phyloP scores from a whole-genome alignment of 2,329 filamentous ascomycete species.

The Parastagonospora nodorum region DNA sequence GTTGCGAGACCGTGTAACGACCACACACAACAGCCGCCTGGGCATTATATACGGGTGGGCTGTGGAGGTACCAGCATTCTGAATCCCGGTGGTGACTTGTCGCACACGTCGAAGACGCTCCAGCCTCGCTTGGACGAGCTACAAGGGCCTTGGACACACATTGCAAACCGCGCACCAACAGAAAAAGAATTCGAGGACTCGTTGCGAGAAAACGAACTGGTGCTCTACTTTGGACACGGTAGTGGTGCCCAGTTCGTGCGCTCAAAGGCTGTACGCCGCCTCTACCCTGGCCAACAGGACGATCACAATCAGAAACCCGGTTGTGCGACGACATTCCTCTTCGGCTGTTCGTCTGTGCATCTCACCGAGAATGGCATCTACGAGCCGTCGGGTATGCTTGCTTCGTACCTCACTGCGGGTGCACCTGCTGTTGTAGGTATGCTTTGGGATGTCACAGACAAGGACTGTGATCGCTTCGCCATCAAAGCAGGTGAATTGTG shows the following conservation, averaged over 20 bases:
- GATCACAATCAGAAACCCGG: conserved; percentile 20
- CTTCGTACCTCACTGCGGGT: conserved; percentile 87
- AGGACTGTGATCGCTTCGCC: conserved; percentile 93
- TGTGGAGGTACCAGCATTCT: conserved; percentile 76
- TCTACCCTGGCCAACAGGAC: conserved; percentile 58
- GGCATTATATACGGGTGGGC: conserved; percentile 56
- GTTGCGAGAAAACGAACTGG: conserved; percentile 69
- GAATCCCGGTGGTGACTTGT: conserved; percentile 85
- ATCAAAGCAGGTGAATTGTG: conserved; percentile 79
- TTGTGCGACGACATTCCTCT: conserved; percentile 84
- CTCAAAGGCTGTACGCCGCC: conserved; percentile 76
- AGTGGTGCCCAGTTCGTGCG: conserved; percentile 94
- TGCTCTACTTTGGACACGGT: conserved; percentile 96
- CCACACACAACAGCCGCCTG: conserved; percentile 21
- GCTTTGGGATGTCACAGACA: conserved; percentile 97
- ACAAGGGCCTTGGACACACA: conserved; percentile 65
- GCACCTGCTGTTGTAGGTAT: conserved; percentile 85
- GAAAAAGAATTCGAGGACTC: conserved; percentile 77
- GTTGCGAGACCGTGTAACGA: conserved; percentile 49
- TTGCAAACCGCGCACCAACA: conserved; percentile 70
- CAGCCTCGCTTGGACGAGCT: conserved; percentile 64
- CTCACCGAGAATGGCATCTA: conserved; percentile 79
- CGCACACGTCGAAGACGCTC: conserved; percentile 78
- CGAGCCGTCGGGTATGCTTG: conserved; percentile 86
- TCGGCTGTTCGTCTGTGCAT: conserved; percentile 90